Percentiles rank a stretch among this genome's conserved stretches.
Conservation (phyloP, 371 early-diverging fungal genomes). For the Saksenaea vasiformis region DNA sequence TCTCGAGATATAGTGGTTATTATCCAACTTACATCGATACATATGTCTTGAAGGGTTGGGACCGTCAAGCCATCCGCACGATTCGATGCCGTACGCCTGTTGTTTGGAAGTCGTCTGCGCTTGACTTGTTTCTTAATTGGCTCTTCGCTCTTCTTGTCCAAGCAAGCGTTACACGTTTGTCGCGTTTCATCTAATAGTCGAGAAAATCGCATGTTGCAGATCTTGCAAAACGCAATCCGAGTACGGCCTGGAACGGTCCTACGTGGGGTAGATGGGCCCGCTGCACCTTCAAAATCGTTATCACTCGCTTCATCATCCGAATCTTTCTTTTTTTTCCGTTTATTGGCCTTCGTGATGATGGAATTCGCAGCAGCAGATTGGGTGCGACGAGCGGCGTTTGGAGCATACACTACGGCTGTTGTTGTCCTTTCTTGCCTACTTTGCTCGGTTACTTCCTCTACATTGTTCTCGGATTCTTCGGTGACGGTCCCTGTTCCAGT, state of each 20-base stretch:
- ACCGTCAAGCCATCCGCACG: slow-evolving; percentile 25
- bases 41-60: slow-evolving; percentile 62
- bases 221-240: slow-evolving; percentile 58
- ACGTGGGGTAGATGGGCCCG: slow-evolving; percentile 41
- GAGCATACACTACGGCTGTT: slow-evolving; percentile 19
- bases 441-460: not conserved
- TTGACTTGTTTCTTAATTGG: slow-evolving; percentile 25
- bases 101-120: not conserved
- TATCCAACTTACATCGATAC: slow-evolving; percentile 57
- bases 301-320: slow-evolving; percentile 31
- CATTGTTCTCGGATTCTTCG: not conserved
- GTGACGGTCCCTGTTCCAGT: not conserved
- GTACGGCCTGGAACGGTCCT: slow-evolving; percentile 28
- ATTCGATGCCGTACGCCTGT: slow-evolving; percentile 19
- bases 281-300: slow-evolving; percentile 7
- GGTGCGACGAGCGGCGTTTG: slow-evolving; percentile 3
- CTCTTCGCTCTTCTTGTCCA: slow-evolving; percentile 23
- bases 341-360: slow-evolving; percentile 24
- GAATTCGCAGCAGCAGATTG: slow-evolving; percentile 4
- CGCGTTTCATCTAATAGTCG: slow-evolving; percentile 25
- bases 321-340: slow-evolving; percentile 20
- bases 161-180: slow-evolving; percentile 56
- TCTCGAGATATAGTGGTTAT: not conserved
- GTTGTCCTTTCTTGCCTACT: slow-evolving; percentile 10
- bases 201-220: slow-evolving; percentile 62